phyloP scores from a whole-genome alignment of 768 basidiomycete genomes.

The Psilocybe tampanensis region DNA sequence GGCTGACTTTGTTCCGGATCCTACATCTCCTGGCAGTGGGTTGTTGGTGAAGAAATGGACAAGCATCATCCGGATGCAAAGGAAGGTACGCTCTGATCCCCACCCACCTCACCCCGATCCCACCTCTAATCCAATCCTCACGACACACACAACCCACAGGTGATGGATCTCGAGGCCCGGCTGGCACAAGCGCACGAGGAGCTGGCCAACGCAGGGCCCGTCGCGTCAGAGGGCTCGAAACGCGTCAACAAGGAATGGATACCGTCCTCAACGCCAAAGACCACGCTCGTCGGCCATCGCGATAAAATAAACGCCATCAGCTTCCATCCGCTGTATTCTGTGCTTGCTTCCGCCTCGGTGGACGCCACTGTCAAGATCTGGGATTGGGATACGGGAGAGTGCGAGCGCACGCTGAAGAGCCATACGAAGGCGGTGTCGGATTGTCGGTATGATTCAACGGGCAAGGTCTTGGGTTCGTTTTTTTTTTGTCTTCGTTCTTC shows the following conservation, averaged over 20 bases:
- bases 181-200: constrained; percentile 81
- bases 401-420: constrained; percentile 89
- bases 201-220: constrained; percentile 45
- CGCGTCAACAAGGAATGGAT: constrained; percentile 77
- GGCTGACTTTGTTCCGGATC: constrained; percentile 75
- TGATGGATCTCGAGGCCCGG: constrained; percentile 92
- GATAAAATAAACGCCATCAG: constrained; percentile 76
- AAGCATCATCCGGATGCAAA: constrained; percentile 91
- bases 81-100: constrained; percentile 66
- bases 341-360: constrained; percentile 84
- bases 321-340: constrained; percentile 85
- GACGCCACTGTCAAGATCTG: constrained; percentile 91
- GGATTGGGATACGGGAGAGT: constrained; percentile 97
- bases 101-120: no score
- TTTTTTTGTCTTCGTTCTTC: no score
- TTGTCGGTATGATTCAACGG: constrained; percentile 87
- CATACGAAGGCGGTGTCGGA: constrained; percentile 90
- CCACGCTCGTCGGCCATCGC: constrained; percentile 76
- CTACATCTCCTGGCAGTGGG: constrained; percentile 84
- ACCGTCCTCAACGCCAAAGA: constrained; percentile 82
- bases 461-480: constrained; percentile 73
- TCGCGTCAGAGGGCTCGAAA: constrained; percentile 53
- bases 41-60: constrained; percentile 98
- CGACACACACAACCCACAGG: constrained; percentile 46
- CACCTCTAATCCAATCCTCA: no score